phyloP scores from a whole-genome alignment of 2,329 filamentous ascomycete genomes.

The Cordyceps cicadae region DNA sequence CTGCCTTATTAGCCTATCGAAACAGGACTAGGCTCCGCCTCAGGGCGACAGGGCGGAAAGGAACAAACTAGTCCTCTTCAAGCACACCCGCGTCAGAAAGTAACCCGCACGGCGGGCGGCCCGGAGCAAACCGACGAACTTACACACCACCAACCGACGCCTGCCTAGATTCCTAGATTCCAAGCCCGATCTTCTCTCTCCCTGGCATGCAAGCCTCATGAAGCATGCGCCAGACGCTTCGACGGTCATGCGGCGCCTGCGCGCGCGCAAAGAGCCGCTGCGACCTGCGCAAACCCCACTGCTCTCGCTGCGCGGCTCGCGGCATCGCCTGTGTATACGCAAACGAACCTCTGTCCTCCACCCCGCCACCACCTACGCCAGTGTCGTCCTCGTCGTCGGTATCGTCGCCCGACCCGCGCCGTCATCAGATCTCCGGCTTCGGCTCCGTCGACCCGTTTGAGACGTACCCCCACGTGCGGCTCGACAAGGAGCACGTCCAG shows the following conservation, averaged over 20 bases:
- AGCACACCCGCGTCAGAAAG: neutral
- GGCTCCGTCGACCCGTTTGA: slow-evolving; percentile 43
- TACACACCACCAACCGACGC: neutral
- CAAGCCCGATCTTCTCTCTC: no score
- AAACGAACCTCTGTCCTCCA: slow-evolving; percentile 28
- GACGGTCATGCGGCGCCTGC: slow-evolving; percentile 48
- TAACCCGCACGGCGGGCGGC: neutral
- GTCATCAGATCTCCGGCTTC: slow-evolving; percentile 7
- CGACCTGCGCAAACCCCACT: slow-evolving; percentile 44
- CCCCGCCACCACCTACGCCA: no score
- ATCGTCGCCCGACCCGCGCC: neutral
- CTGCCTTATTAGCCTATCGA: neutral
- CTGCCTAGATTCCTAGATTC: no score
- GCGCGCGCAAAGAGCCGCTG: slow-evolving; percentile 48
- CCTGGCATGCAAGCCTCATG: no score
- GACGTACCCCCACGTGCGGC: slow-evolving; percentile 44
- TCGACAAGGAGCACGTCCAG: slow-evolving; percentile 42
- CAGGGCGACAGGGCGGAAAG: neutral
- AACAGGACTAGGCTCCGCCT: slow-evolving; percentile 9
- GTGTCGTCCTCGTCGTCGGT: slow-evolving; percentile 30
- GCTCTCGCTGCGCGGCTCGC: slow-evolving; percentile 46
- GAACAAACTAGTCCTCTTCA: slow-evolving; percentile 5
- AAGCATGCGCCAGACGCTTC: slow-evolving; percentile 48
- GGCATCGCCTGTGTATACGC: slow-evolving; percentile 41
- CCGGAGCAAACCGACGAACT: neutral